phyloP scores from a whole-genome alignment of 352 stramenopile genomes.

The Peronospora belbahrii region DNA sequence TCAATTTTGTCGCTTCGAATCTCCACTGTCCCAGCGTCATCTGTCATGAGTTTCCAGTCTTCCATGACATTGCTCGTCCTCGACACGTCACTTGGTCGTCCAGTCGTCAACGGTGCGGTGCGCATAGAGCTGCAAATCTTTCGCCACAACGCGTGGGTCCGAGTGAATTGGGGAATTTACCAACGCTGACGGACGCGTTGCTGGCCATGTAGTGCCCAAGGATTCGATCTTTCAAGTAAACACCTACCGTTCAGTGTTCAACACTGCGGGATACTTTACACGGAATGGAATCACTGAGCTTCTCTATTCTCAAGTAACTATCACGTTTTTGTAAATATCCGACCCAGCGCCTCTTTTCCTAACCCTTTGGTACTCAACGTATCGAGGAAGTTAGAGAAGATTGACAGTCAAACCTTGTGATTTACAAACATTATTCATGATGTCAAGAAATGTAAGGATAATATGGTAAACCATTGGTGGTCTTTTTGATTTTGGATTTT shows the following conservation, averaged over 20 bases:
- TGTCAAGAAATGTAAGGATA: neutral
- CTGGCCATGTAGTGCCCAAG: constrained; percentile 39
- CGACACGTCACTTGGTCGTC: constrained; percentile 70
- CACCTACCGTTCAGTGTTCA: constrained; percentile 78
- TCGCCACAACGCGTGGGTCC: constrained; percentile 26
- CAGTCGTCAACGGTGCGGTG: constrained; percentile 62
- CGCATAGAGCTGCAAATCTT: constrained; percentile 58
- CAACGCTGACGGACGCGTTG: constrained; percentile 64
- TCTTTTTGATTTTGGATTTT: too few species aligned
- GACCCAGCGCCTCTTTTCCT: constrained; percentile 79
- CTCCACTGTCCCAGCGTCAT: constrained; percentile 12
- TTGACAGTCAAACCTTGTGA: too few species aligned
- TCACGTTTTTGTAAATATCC: constrained; percentile 69
- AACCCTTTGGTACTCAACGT: constrained; percentile 88
- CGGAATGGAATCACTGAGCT: constrained; percentile 50
- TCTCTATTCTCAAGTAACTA: constrained; percentile 85
- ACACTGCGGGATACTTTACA: constrained; percentile 78
- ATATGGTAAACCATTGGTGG: too few species aligned
- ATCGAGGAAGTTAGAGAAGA: constrained; percentile 64
- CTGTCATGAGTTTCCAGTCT: constrained; percentile 43
- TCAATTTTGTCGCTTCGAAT: constrained; percentile 15
- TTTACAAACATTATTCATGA: too few species aligned
- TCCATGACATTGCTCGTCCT: constrained; percentile 85
- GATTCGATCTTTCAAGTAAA: constrained; percentile 30
- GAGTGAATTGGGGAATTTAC: constrained; percentile 44